These are phyloP conservation scores for Penicillium antarcticum DNA, from an alignment of 495 filamentous ascomycete genomes.

Conservation along the genomic window DNA sequence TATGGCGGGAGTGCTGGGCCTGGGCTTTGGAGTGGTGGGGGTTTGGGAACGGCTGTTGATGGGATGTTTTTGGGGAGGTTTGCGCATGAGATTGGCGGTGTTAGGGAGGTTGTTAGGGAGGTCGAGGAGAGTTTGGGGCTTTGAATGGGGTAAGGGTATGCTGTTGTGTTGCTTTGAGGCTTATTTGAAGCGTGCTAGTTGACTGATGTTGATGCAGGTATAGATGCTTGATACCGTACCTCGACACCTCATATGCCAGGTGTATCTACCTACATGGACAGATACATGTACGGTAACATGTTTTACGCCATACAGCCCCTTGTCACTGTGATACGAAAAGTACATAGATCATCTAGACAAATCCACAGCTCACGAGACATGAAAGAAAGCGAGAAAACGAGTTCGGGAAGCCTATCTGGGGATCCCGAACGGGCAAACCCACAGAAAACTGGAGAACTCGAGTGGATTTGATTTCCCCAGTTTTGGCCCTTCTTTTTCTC, in stretches of 20 bases:
- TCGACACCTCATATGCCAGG: not conserved
- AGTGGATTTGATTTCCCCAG: constrained; percentile 1
- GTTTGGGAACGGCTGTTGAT: constrained; percentile 66
- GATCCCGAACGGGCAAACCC: constrained; percentile 10
- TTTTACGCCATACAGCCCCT: constrained; percentile 21
- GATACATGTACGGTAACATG: constrained; percentile 8
- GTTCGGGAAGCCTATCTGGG: constrained; percentile 27
- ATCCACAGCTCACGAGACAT: not conserved
- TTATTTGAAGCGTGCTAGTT: constrained; percentile 8
- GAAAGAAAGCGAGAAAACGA: not conserved
- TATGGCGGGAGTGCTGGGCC: constrained; percentile 82
- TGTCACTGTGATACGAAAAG: constrained; percentile 22
- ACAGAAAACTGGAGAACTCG: constrained; percentile 2
- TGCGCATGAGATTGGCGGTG: constrained; percentile 68
- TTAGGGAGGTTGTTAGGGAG: constrained; percentile 66
- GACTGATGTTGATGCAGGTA: not conserved
- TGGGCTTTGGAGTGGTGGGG: constrained; percentile 60
- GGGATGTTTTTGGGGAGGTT: constrained; percentile 82
- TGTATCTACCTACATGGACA: not conserved
- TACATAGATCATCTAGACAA: constrained; percentile 8
- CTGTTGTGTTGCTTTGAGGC: too few relatives aligned
- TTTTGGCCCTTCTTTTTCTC: not conserved
- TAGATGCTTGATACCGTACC: not conserved
- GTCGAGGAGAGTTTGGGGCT: constrained; percentile 43
- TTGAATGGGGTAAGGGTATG: too few relatives aligned